These are phyloP conservation scores for Xylaria polymorpha DNA, from an alignment of 2,329 filamentous ascomycete genomes.

Conservation along the genomic window DNA sequence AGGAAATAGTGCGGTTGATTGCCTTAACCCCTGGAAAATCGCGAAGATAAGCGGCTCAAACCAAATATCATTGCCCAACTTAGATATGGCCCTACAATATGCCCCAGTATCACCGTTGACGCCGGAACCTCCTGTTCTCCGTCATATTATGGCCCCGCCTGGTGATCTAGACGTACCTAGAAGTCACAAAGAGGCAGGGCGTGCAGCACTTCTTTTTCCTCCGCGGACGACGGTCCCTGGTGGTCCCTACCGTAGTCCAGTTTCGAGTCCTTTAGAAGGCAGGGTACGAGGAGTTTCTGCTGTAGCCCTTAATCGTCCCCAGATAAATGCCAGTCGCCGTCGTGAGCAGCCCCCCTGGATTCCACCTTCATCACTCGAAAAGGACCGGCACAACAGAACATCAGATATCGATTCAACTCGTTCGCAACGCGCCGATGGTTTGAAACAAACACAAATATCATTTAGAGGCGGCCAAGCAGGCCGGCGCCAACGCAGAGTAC, in stretches of 20 bases:
- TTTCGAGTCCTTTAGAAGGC: constrained; percentile 40
- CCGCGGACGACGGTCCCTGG: constrained; percentile 35
- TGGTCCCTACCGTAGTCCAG: constrained; percentile 45
- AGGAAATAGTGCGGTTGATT: constrained; percentile 11
- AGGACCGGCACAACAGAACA: neutral
- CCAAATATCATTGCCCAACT: neutral
- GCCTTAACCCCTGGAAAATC: constrained; percentile 55
- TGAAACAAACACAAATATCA: constrained; percentile 47
- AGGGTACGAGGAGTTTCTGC: constrained; percentile 9
- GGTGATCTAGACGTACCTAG: constrained; percentile 47
- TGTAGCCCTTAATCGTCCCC: constrained; percentile 14
- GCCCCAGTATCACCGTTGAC: constrained; percentile 30
- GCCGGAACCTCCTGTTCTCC: constrained; percentile 48
- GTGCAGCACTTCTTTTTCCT: constrained; percentile 15
- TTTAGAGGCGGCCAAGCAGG: constrained; percentile 35
- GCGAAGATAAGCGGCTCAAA: constrained; percentile 52
- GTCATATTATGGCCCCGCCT: constrained; percentile 44
- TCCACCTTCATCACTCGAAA: constrained; percentile 47
- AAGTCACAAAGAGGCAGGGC: constrained; percentile 33
- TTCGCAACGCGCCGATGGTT: constrained; percentile 22
- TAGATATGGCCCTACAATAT: neutral
- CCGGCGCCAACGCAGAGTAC: constrained; percentile 22
- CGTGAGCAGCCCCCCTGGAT: constrained; percentile 46
- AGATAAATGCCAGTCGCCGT: constrained; percentile 24
- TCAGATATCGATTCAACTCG: neutral